Evolutionary conservation across 2,329 filamentous ascomycete genomes (phyloP).

Genomic region (Hypoxylon rubiginosum): DNA sequence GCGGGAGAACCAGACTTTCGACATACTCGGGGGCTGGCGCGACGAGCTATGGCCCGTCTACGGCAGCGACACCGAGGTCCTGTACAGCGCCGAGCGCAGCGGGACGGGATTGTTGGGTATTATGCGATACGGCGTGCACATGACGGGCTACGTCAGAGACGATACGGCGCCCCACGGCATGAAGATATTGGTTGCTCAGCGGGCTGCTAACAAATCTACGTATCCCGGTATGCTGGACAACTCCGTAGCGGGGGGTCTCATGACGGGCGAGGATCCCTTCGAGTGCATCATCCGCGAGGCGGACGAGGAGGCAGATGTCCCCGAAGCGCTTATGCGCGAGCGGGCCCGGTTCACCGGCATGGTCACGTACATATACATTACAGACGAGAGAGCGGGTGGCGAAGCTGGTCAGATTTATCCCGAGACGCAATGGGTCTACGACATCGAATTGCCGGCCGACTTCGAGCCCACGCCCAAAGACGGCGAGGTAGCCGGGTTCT

Average conservation of each 20-base stretch:
- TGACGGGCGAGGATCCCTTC: constrained; percentile 82
- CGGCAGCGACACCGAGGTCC: constrained; percentile 68
- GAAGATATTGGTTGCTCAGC: constrained; percentile 86
- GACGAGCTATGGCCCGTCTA: constrained; percentile 86
- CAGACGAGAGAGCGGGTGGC: constrained; percentile 80
- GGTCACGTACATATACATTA: constrained; percentile 87
- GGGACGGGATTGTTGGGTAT: constrained; percentile 81
- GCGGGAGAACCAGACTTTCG: constrained; percentile 78
- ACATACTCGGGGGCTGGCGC: constrained; percentile 82
- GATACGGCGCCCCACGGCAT: constrained; percentile 66
- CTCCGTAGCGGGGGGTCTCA: constrained; percentile 86
- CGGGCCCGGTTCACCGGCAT: constrained; percentile 73
- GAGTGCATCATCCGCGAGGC: constrained; percentile 89
- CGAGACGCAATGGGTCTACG: constrained; percentile 92
- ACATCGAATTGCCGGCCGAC: constrained; percentile 80
- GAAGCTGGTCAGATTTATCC: constrained; percentile 88
- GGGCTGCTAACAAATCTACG: constrained; percentile 83
- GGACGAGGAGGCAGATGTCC: constrained; percentile 87
- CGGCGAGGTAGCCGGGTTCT: constrained; percentile 89
- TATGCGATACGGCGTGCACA: constrained; percentile 83
- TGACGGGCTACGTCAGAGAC: constrained; percentile 77
- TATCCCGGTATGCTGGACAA: constrained; percentile 96
- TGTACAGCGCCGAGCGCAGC: constrained; percentile 83
- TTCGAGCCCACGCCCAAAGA: constrained; percentile 83
- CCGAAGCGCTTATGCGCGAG: constrained; percentile 75